Conservation (phyloP, 495 filamentous ascomycete species). For the Aspergillus haitiensis region DNA sequence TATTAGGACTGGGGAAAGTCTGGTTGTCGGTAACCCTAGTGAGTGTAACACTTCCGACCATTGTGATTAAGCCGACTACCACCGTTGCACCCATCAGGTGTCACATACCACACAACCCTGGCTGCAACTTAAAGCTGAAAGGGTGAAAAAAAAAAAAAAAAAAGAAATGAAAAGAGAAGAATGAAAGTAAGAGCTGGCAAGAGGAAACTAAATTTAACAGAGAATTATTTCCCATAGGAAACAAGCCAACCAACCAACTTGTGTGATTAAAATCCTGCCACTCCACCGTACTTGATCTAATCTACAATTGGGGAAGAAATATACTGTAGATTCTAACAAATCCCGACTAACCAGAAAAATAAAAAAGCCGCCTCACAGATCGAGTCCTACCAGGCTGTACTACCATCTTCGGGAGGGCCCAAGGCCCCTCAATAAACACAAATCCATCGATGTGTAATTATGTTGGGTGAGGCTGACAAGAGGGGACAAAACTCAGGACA, state of each 20-base stretch:
- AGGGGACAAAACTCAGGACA: background rate
- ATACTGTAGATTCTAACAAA: no score
- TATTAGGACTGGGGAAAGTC: slow-evolving; percentile 3
- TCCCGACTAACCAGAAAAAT: no score
- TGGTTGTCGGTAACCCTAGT: slow-evolving; percentile 1
- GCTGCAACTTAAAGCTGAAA: slow-evolving; percentile 4
- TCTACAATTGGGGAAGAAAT: no score
- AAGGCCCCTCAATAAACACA: background rate
- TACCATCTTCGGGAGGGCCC: background rate
- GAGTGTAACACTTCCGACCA: slow-evolving; percentile 40
- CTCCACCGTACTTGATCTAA: no score
- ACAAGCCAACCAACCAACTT: background rate
- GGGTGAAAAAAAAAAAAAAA: slow-evolving; percentile 2
- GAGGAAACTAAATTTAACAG: background rate
- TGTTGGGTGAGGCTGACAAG: slow-evolving; percentile 10
- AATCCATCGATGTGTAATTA: background rate
- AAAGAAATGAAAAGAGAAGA: slow-evolving; percentile 1
- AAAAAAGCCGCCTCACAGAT: background rate
- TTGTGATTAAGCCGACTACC: slow-evolving; percentile 36
- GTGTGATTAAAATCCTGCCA: no score
- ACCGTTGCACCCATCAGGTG: slow-evolving; percentile 47
- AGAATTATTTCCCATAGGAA: background rate
- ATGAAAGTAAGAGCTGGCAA: background rate
- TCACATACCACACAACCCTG: slow-evolving; percentile 31
- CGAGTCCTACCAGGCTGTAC: background rate